phyloP scores from a whole-genome alignment of 805 yeast genomes.

The Barnettozyma sp. region DNA sequence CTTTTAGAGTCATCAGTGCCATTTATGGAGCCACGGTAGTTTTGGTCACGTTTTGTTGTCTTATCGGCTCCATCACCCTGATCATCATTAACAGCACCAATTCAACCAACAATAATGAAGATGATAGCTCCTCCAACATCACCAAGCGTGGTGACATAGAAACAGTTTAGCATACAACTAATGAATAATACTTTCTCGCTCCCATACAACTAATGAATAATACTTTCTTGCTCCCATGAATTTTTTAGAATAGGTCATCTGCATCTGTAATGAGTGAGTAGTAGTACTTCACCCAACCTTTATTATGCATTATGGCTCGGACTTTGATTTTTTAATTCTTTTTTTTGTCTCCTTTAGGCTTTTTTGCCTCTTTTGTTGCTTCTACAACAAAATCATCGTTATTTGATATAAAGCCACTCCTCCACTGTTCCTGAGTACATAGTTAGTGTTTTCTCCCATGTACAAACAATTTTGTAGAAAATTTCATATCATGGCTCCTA shows the following conservation, averaged over 20 bases:
- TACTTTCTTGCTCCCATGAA: too few relatives aligned
- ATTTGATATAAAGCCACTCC: neutral
- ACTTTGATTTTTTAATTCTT: too few relatives aligned
- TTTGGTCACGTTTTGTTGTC: slow-evolving; percentile 2
- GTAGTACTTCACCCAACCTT: too few relatives aligned
- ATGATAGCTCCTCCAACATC: too few relatives aligned
- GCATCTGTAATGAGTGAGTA: neutral
- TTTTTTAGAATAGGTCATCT: too few relatives aligned
- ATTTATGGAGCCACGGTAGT: slow-evolving; percentile 40
- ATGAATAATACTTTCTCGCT: too few relatives aligned
- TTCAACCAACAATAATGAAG: too few relatives aligned
- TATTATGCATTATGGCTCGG: too few relatives aligned
- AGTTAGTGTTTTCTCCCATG: too few relatives aligned
- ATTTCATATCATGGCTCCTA: slow-evolving; percentile 46
- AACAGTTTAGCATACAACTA: slow-evolving; percentile 1
- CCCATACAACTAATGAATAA: too few relatives aligned
- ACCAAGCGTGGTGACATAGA: neutral
- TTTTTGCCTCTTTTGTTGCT: neutral
- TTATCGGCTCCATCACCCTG: slow-evolving; percentile 8
- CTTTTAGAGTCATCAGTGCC: slow-evolving; percentile 57
- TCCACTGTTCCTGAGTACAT: too few relatives aligned
- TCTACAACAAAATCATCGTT: neutral
- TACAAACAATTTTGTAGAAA: slow-evolving; percentile 13
- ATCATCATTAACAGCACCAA: too few relatives aligned
- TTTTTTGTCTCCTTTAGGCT: neutral